Evolutionary conservation across 805 yeast genomes (phyloP).

Genomic region (Grigorovia jiainica): DNA sequence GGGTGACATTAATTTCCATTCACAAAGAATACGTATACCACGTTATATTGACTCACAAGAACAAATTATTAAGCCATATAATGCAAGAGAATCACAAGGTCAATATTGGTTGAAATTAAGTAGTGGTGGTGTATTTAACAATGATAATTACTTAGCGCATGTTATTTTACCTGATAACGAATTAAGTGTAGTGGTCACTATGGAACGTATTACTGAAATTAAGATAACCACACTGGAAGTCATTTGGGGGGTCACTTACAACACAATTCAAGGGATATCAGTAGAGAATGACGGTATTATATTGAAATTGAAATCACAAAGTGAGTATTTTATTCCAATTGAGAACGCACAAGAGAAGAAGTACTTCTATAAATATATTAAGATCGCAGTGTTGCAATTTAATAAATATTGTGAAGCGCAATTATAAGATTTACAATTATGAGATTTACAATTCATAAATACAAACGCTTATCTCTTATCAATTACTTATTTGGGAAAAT

Average conservation of each 20-base stretch:
- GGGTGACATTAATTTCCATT: slow-evolving; percentile 30
- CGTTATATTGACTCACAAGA: slow-evolving; percentile 57
- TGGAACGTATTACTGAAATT: slow-evolving; percentile 57
- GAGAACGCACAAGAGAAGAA: slow-evolving; percentile 55
- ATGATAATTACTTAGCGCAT: slow-evolving; percentile 79
- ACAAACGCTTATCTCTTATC: too few relatives aligned
- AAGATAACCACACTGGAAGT: slow-evolving; percentile 49
- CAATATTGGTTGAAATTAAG: slow-evolving; percentile 82
- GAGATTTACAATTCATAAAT: too few relatives aligned
- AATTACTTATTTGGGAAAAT: too few relatives aligned
- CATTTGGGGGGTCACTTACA: slow-evolving; percentile 65
- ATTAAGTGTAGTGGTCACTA: slow-evolving; percentile 65
- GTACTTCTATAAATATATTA: slow-evolving; percentile 62
- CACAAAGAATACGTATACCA: slow-evolving; percentile 36
- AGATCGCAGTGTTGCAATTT: slow-evolving; percentile 70
- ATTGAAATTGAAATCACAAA: slow-evolving; percentile 47
- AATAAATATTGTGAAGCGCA: slow-evolving; percentile 57
- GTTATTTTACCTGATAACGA: slow-evolving; percentile 75
- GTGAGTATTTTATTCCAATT: slow-evolving; percentile 74
- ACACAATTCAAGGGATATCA: slow-evolving; percentile 57
- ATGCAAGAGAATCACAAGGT: slow-evolving; percentile 83
- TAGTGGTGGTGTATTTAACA: slow-evolving; percentile 67
- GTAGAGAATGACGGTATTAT: slow-evolving; percentile 74
- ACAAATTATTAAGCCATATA: slow-evolving; percentile 64
- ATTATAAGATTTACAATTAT: too few relatives aligned